A percentile compares a stretch with the other conserved stretches of the same genome.
These are phyloP conservation scores for Aurinia saxatilis DNA, from an alignment of 345 rosid species.

Conservation along the genomic window DNA sequence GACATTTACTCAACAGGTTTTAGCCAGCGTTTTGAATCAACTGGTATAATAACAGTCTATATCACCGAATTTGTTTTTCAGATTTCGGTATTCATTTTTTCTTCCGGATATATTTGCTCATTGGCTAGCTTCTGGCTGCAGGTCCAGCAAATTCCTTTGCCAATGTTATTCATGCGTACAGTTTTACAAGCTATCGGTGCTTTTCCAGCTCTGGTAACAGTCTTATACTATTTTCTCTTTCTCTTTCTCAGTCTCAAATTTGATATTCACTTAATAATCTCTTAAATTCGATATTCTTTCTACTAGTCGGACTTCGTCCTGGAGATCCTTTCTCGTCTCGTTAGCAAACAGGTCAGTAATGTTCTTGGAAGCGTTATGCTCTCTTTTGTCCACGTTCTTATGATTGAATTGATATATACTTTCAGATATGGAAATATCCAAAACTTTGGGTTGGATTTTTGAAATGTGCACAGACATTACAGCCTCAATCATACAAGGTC, in stretches of 20 bases:
- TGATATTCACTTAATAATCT: not conserved
- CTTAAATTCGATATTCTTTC: not conserved
- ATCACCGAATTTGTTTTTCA: not conserved
- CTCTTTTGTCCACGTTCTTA: not conserved
- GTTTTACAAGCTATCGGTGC: slow-evolving; percentile 95
- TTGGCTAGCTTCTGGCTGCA: slow-evolving; percentile 32
- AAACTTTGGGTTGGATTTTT: slow-evolving; percentile 98
- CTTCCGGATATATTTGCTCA: not conserved
- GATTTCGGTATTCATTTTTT: not conserved
- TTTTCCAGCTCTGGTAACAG: slow-evolving; percentile 85
- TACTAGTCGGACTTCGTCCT: slow-evolving; percentile 78
- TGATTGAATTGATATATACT: slow-evolving; percentile 8
- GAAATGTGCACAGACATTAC: slow-evolving; percentile 77
- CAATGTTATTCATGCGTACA: slow-evolving; percentile 97
- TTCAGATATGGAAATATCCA: slow-evolving; percentile 95
- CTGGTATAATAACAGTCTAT: slow-evolving; percentile 42
- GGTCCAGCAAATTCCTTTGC: slow-evolving; percentile 99
- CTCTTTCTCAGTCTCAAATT: not conserved
- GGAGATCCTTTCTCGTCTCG: slow-evolving; percentile 95
- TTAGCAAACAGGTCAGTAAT: slow-evolving; percentile 77
- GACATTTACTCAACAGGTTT: slow-evolving; percentile 87
- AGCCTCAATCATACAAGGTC: slow-evolving; percentile 86
- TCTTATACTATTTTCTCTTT: not conserved
- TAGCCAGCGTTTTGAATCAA: slow-evolving; percentile 93
- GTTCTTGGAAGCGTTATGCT: not conserved